Percentiles rank a stretch among this genome's conserved stretches.
Evolutionary conservation across 768 basidiomycete species (phyloP).

Genomic region (Collybiopsis confluens): DNA sequence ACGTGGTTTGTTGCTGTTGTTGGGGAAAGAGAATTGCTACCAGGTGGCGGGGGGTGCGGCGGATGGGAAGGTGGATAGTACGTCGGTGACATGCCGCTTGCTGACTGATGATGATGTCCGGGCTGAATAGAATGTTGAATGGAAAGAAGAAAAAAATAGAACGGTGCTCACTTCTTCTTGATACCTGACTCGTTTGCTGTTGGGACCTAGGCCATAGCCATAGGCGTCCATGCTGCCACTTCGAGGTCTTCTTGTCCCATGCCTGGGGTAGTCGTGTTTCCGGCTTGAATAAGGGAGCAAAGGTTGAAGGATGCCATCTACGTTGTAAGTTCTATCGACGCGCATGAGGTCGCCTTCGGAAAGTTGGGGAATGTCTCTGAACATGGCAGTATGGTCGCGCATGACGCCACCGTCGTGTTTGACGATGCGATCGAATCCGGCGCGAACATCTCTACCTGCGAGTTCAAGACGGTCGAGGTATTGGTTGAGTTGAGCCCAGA

Average conservation of each 20-base stretch:
- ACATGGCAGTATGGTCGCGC: not conserved
- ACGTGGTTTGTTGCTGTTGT: not conserved
- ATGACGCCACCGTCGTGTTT: not conserved
- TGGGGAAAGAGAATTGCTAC: not conserved
- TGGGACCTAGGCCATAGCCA: not conserved
- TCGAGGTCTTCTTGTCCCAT: slow-evolving; percentile 6
- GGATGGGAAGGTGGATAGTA: slow-evolving; percentile 10
- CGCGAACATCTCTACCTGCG: slow-evolving; percentile 1
- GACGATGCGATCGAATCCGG: slow-evolving; percentile 2
- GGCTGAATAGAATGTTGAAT: not conserved
- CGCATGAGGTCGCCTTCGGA: not conserved
- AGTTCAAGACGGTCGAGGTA: slow-evolving; percentile 5
- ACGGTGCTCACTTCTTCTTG: not conserved
- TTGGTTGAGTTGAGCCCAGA: not conserved
- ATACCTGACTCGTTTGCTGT: slow-evolving; percentile 3
- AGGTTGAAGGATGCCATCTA: not conserved
- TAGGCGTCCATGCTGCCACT: slow-evolving; percentile 7
- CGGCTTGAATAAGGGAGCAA: not conserved
- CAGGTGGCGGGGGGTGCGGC: not conserved
- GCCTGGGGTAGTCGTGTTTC: slow-evolving; percentile 1
- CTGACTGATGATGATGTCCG: slow-evolving; percentile 1
- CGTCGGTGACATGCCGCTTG: not conserved
- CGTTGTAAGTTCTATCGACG: not conserved
- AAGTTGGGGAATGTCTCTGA: slow-evolving; percentile 1
- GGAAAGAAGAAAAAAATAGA: not conserved